Percentiles rank a stretch among this genome's conserved stretches.
Evolutionary conservation across 306 rosid genomes (phyloP).

Genomic region (Lotus japonicus): DNA sequence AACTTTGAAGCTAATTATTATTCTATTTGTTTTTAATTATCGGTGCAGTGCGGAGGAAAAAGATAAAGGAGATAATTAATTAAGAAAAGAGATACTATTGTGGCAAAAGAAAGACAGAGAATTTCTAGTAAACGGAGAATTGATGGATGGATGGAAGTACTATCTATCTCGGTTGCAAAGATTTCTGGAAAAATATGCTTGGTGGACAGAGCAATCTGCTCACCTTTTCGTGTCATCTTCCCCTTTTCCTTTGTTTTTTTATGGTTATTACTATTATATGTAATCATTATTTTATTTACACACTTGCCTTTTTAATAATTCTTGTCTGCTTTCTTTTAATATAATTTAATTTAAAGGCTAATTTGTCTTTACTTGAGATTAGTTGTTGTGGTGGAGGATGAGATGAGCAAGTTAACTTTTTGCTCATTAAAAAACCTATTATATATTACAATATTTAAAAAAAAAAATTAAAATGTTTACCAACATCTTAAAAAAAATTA

Average conservation of each 20-base stretch:
- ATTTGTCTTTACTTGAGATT: slow-evolving; percentile 25
- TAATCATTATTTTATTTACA: slow-evolving; percentile 1
- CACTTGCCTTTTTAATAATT: slow-evolving; percentile 19
- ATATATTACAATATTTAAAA: too few relatives aligned
- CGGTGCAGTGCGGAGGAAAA: not conserved
- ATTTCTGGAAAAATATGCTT: slow-evolving; percentile 63
- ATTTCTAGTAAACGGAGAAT: slow-evolving; percentile 33
- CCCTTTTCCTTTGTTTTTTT: not conserved
- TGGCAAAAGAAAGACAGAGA: slow-evolving; percentile 26
- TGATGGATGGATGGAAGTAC: slow-evolving; percentile 43
- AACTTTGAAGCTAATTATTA: not conserved
- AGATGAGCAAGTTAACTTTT: slow-evolving; percentile 14
- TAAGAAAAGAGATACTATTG: not conserved
- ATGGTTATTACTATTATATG: not conserved
- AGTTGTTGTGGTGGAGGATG: slow-evolving; percentile 9
- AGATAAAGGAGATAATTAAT: not conserved
- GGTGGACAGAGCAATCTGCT: slow-evolving; percentile 45
- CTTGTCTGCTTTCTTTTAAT: not conserved
- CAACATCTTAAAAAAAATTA: too few relatives aligned
- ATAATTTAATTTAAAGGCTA: slow-evolving; percentile 21
- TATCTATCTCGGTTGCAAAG: slow-evolving; percentile 40
- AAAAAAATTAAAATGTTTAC: too few relatives aligned
- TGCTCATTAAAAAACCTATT: too few relatives aligned
- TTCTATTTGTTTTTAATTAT: not conserved
- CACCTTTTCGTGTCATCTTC: slow-evolving; percentile 39